Conservation (phyloP, 2,329 filamentous ascomycete genomes). For the Colletotrichum sp. region DNA sequence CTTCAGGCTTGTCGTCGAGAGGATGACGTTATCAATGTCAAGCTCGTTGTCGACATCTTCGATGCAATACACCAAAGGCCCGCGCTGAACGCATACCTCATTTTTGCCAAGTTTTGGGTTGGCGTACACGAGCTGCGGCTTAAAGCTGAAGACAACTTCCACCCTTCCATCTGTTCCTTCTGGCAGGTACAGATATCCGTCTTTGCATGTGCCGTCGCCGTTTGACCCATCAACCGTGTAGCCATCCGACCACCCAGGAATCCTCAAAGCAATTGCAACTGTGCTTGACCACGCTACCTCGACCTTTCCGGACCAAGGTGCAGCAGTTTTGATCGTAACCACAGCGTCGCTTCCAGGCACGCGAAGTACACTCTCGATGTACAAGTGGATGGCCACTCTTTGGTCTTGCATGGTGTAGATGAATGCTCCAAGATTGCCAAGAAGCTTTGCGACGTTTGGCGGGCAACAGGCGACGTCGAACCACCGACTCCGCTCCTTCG, state of each 20-base stretch:
- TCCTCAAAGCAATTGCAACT: background rate
- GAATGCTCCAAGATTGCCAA: background rate
- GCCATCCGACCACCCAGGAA: background rate
- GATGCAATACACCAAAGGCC: slow-evolving; percentile 1
- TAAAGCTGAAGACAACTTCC: background rate
- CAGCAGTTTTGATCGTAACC: background rate
- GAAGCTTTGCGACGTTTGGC: background rate
- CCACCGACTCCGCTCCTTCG: background rate
- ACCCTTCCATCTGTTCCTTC: background rate
- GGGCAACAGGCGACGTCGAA: slow-evolving; percentile 4
- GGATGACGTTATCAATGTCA: background rate
- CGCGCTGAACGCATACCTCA: background rate
- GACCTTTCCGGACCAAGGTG: background rate
- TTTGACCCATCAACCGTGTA: background rate
- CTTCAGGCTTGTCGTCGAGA: background rate
- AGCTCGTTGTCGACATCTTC: background rate
- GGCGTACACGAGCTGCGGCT: background rate
- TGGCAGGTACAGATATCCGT: background rate
- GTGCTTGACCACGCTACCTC: background rate
- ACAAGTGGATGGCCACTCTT: background rate
- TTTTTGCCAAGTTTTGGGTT: background rate
- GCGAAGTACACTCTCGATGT: background rate
- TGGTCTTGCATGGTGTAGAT: background rate
- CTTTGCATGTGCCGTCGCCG: background rate
- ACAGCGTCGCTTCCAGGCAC: background rate